phyloP scores from a whole-genome alignment of 164 flowering plant species.

The Macadamia integrifolia region DNA sequence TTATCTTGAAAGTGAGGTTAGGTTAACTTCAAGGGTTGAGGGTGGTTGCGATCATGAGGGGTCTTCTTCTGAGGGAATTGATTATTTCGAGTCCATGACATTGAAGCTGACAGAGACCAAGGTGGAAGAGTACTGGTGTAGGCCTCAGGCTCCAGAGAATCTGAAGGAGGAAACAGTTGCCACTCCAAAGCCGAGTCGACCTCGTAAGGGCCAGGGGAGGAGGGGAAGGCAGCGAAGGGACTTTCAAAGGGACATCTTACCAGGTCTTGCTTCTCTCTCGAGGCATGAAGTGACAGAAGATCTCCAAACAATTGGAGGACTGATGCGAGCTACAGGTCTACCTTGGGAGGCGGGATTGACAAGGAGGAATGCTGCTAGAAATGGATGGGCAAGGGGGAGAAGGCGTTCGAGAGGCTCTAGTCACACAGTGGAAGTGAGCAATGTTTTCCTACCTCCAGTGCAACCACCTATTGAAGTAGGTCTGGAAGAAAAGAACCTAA shows the following conservation, averaged over 20 bases:
- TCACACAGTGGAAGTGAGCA: conserved; percentile 5
- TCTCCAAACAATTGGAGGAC: conserved; percentile 57
- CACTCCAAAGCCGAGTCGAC: conserved; percentile 23
- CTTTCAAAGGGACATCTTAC: conserved; percentile 93
- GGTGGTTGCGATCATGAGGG: conserved; percentile 10
- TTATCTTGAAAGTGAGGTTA: conserved; percentile 12
- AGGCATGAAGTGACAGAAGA: conserved; percentile 95
- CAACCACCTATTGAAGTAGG: conserved; percentile 47
- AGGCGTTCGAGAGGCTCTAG: conserved; percentile 30
- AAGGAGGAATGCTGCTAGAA: conserved; percentile 54
- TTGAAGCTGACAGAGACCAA: conserved; percentile 53
- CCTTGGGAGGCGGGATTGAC: conserved; percentile 57
- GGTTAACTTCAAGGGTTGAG: conserved; percentile 4
- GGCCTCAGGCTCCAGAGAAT: conserved; percentile 40
- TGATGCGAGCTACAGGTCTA: conserved; percentile 77
- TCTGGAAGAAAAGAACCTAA: conserved; percentile 58
- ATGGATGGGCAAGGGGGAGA: conserved; percentile 54
- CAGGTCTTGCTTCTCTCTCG: conserved; percentile 75
- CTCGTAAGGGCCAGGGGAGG: conserved; percentile 63
- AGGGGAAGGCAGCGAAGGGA: conserved; percentile 89
- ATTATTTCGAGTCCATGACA: conserved; percentile 81
- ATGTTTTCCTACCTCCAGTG: conserved; percentile 20
- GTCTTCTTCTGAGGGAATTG: conserved; percentile 31
- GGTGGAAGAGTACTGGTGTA: conserved; percentile 58
- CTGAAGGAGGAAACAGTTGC: conserved; percentile 30